Evolutionary conservation across 352 stramenopile species (phyloP).

Genomic region (Phytopythium chamaehyphon): DNA sequence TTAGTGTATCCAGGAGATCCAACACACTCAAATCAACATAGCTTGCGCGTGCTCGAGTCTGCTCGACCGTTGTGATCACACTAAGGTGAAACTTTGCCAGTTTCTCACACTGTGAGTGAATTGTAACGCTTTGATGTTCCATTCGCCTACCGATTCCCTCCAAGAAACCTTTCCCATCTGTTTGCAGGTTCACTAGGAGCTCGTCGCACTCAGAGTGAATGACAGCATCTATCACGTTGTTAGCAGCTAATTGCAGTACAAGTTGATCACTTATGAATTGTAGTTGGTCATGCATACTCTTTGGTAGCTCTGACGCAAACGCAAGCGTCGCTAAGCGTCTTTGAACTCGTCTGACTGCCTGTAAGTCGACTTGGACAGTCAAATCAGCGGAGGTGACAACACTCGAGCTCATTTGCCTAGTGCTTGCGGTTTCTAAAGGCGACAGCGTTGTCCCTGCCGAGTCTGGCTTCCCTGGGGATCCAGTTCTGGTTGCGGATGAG

Average conservation of each 20-base stretch:
- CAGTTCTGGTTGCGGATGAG: background rate
- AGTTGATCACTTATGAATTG: slow-evolving; percentile 47
- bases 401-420: too few relatives aligned
- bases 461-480: too few relatives aligned
- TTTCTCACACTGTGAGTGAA: slow-evolving; percentile 59
- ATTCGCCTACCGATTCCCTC: slow-evolving; percentile 52
- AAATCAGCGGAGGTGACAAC: too few relatives aligned
- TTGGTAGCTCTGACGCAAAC: slow-evolving; percentile 62
- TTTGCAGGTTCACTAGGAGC: slow-evolving; percentile 33
- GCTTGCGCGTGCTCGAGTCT: slow-evolving; percentile 45
- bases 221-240: slow-evolving; percentile 64
- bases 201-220: slow-evolving; percentile 48
- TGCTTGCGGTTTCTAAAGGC: background rate
- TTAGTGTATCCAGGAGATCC: slow-evolving; percentile 69
- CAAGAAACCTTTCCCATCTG: slow-evolving; percentile 52
- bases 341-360: slow-evolving; percentile 78
- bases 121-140: slow-evolving; percentile 41
- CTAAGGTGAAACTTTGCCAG: slow-evolving; percentile 60
- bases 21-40: slow-evolving; percentile 68
- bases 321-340: slow-evolving; percentile 70
- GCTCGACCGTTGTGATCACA: slow-evolving; percentile 51
- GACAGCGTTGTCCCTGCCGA: background rate
- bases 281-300: slow-evolving; percentile 47
- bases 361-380: slow-evolving; percentile 38
- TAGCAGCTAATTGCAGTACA: slow-evolving; percentile 52